These are phyloP conservation scores for Ceratocystis colombiana DNA, from an alignment of 2,329 filamentous ascomycete genomes.

Conservation along the genomic window DNA sequence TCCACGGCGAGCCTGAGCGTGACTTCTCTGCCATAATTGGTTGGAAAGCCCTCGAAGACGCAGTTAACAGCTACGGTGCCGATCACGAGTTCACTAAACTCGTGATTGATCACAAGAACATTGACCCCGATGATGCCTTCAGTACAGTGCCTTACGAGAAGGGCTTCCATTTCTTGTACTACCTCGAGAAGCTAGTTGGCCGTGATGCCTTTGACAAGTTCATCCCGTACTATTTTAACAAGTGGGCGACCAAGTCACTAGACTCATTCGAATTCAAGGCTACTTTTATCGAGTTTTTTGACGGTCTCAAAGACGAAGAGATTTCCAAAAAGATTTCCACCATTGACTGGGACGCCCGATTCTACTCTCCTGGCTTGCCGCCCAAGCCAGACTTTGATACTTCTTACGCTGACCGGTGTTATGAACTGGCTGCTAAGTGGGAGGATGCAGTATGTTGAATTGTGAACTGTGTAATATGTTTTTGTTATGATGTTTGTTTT, in stretches of 20 bases:
- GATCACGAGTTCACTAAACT: constrained; percentile 92
- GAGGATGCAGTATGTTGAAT: constrained; percentile 44
- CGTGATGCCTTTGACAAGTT: constrained; percentile 87
- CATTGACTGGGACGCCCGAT: constrained; percentile 83
- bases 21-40: constrained; percentile 95
- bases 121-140: constrained; percentile 94
- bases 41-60: constrained; percentile 80
- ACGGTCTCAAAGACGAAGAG: constrained; percentile 50
- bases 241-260: constrained; percentile 73
- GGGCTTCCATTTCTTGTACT: constrained; percentile 87
- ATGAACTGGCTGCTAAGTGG: constrained; percentile 74
- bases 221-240: constrained; percentile 88
- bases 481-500: constrained; percentile 17
- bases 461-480: constrained; percentile 20
- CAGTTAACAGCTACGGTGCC: constrained; percentile 64
- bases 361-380: constrained; percentile 80
- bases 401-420: constrained; percentile 73
- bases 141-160: constrained; percentile 91
- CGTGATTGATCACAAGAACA: constrained; percentile 73
- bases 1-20: constrained; percentile 76
- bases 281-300: constrained; percentile 78
- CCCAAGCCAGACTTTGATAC: constrained; percentile 89
- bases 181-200: constrained; percentile 76
- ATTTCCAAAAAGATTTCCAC: constrained; percentile 54
- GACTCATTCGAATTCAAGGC: constrained; percentile 92